Conservation (phyloP, 73 alveolate genomes). For the Uronychia setigera region DNA sequence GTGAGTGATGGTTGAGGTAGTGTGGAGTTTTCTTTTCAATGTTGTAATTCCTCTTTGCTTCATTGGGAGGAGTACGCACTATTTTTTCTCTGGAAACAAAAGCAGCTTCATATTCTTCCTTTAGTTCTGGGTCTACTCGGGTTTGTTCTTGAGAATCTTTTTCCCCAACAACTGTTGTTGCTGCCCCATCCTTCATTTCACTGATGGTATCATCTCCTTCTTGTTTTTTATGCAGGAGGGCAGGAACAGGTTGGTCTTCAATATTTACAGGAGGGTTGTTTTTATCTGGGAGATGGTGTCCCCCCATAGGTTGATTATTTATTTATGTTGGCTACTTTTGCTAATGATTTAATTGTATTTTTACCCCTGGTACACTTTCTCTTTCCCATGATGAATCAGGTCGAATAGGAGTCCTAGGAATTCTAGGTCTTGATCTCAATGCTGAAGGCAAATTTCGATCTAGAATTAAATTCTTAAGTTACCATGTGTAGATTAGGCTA, state of each 20-base stretch:
- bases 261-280: conserved; percentile 30
- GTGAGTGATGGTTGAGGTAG: conserved; percentile 4
- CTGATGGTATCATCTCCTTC: too few relatives aligned
- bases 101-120: conserved; percentile 50
- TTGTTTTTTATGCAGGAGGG: background rate
- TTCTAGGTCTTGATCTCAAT: conserved; percentile 71
- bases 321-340: conserved; percentile 17
- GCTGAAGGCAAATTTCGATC: conserved; percentile 70
- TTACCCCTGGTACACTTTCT: background rate
- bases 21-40: background rate
- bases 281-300: conserved; percentile 30
- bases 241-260: background rate
- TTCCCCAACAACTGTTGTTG: background rate
- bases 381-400: conserved; percentile 36
- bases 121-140: background rate
- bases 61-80: conserved; percentile 55
- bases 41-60: background rate
- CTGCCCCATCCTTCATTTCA: conserved; percentile 17
- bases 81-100: conserved; percentile 40
- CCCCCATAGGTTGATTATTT: conserved; percentile 16
- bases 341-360: background rate
- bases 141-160: conserved; percentile 30
- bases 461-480: background rate
- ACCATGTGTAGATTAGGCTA: background rate
- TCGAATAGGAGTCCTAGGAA: conserved; percentile 75